Conservation (phyloP, 208 protist species). For the Leptomonas seymouri region DNA sequence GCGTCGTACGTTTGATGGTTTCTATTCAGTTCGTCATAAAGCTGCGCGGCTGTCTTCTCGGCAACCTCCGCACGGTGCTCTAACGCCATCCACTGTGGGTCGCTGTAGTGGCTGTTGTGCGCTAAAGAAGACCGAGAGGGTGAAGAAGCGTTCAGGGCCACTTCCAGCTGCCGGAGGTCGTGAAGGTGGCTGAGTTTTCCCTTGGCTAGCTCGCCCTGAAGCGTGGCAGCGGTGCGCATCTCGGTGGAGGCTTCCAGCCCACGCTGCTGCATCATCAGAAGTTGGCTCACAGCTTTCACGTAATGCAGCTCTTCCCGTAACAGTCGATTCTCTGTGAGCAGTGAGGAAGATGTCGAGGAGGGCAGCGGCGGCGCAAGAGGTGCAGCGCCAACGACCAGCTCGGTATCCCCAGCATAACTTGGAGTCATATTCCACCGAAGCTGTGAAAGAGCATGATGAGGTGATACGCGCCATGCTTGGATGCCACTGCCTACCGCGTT, state of each 20-base stretch:
- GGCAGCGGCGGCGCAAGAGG: neutral
- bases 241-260: constrained; percentile 20
- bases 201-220: constrained; percentile 23
- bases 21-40: constrained; percentile 11
- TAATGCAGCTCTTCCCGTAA: constrained; percentile 46
- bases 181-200: constrained; percentile 19
- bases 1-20: constrained; percentile 11
- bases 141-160: constrained; percentile 1
- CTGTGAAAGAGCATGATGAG: no score
- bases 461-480: no score
- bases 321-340: constrained; percentile 23
- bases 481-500: no score
- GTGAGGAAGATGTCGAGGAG: neutral
- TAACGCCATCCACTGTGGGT: constrained; percentile 4
- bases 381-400: no score
- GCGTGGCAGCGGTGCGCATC: constrained; percentile 21
- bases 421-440: no score
- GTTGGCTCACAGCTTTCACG: constrained; percentile 38
- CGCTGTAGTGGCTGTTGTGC: neutral
- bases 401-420: no score
- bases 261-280: constrained; percentile 49
- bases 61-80: constrained; percentile 21
- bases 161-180: constrained; percentile 24
- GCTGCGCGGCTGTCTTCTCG: constrained; percentile 11
- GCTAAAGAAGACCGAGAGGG: neutral